Evolutionary conservation across 805 yeast species (phyloP).

Genomic region (Clavispora phyllophila): DNA sequence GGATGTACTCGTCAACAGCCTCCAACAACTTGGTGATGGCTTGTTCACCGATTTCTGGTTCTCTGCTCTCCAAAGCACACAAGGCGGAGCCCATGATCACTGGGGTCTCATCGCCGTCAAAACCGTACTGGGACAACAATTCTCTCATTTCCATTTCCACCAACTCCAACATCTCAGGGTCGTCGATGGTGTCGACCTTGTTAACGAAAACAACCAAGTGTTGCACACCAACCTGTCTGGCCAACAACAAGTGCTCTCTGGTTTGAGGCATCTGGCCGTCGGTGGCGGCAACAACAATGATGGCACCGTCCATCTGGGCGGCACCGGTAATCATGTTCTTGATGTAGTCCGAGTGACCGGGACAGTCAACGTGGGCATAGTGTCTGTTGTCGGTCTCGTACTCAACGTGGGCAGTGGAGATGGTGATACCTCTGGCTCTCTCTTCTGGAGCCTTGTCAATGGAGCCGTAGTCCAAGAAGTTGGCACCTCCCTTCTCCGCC

Average conservation of each 20-base stretch:
- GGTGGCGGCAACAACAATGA: slow-evolving; percentile 97
- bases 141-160: slow-evolving; percentile 99
- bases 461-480: slow-evolving; percentile 85
- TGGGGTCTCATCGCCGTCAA: slow-evolving; percentile 97
- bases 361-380: slow-evolving; percentile 97
- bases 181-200: slow-evolving; percentile 97
- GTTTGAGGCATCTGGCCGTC: slow-evolving; percentile 99
- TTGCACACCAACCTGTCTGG: slow-evolving; percentile 99
- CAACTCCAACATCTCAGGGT: slow-evolving; percentile 97
- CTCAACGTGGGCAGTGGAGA: slow-evolving; percentile 96
- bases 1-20: slow-evolving; percentile 91
- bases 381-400: slow-evolving; percentile 93
- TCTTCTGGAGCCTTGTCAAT: slow-evolving; percentile 99
- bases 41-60: slow-evolving; percentile 88
- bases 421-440: slow-evolving; percentile 98
- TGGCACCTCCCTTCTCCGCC: slow-evolving; percentile 84
- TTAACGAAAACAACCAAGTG: slow-evolving; percentile 95
- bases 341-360: slow-evolving; percentile 98
- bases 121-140: slow-evolving; percentile 82
- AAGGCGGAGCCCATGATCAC: slow-evolving; percentile 98
- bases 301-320: slow-evolving; percentile 99
- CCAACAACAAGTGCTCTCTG: slow-evolving; percentile 95
- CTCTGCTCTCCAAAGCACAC: slow-evolving; percentile 84
- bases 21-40: slow-evolving; percentile 79
- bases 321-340: slow-evolving; percentile 99